Evolutionary conservation across 768 basidiomycete species (phyloP), one percentile per base, ranked within the genome.

Genomic region (Mrakia gelida): DNA sequence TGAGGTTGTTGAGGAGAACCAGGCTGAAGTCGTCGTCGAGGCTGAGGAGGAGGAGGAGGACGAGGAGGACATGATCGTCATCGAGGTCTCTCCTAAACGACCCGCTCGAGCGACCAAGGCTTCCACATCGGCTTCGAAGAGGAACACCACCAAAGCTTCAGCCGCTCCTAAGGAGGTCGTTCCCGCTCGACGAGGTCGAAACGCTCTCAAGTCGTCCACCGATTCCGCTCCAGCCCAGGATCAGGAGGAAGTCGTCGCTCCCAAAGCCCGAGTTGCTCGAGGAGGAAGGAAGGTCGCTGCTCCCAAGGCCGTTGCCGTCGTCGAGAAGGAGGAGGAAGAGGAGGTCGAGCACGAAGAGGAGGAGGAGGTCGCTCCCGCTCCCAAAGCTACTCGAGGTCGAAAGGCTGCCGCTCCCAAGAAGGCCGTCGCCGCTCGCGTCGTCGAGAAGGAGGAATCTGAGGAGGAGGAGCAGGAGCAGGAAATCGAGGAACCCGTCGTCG

Each of bases 31-130:
- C 32, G 30, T 67, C 10, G 28, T 23, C 23, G 49, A 52, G 18
- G 45, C 16, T 4, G 59, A 59, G n/a, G 63, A 65, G 63, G 63
- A 65, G 26, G 63, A 65, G 32, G 16, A 65, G 30, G 63, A 65
- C 8, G 34, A 70, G 13, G 67, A 70, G 67, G 67, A 70, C 34
- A 41, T 41, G 67, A 41, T 70, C 67, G 67, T 43, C 34, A 16
- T 70, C 38, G 67, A 70, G 41, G 26, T 70, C 26, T 70, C 67
- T 16, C 67, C 67, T 41, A 70, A 70, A 18, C 34, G 67, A 70
- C 67, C 67, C 23, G 67, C 67, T 9, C 67, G 67, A 26, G 67
- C 67, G 21, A 70, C 38, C 38, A 70, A 70, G 67, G 67, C 67
- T 16, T 34, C 67, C 30, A 21, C 32, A 10, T 70, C 67, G 34